phyloP scores from a whole-genome alignment of 2,329 filamentous ascomycete species.

The Ceratocystiopsis minuta region DNA sequence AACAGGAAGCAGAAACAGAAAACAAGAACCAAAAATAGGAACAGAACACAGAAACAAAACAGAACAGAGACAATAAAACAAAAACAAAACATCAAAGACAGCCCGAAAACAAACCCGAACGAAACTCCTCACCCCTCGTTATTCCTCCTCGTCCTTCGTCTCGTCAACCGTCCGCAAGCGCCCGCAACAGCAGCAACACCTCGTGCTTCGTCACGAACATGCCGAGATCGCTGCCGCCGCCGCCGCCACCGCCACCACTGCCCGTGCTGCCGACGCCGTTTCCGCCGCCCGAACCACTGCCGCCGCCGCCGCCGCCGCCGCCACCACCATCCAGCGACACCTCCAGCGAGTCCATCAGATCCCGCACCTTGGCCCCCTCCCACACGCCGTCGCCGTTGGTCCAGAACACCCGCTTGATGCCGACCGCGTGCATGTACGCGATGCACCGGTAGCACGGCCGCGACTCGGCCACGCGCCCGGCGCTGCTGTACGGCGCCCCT shows the following conservation, averaged over 20 bases:
- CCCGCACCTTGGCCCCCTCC: constrained; percentile 30
- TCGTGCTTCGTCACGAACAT: neutral
- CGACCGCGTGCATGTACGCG: constrained; percentile 30
- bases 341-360: constrained; percentile 21
- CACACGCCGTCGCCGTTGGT: constrained; percentile 28
- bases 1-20: neutral
- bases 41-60: neutral
- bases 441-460: constrained; percentile 34
- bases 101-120: neutral
- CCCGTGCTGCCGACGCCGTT: too few species aligned
- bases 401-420: constrained; percentile 35
- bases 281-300: too few species aligned
- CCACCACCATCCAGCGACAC: neutral
- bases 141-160: neutral
- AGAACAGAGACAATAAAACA: too few species aligned
- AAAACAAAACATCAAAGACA: neutral
- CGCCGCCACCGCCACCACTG: neutral
- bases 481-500: neutral
- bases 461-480: constrained; percentile 17
- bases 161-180: neutral
- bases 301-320: too few species aligned
- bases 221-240: neutral
- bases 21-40: neutral
- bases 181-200: neutral
- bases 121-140: neutral